These are phyloP conservation scores for Suhomyces choctaworum DNA, from an alignment of 1,139 yeast species.

Conservation along the genomic window DNA sequence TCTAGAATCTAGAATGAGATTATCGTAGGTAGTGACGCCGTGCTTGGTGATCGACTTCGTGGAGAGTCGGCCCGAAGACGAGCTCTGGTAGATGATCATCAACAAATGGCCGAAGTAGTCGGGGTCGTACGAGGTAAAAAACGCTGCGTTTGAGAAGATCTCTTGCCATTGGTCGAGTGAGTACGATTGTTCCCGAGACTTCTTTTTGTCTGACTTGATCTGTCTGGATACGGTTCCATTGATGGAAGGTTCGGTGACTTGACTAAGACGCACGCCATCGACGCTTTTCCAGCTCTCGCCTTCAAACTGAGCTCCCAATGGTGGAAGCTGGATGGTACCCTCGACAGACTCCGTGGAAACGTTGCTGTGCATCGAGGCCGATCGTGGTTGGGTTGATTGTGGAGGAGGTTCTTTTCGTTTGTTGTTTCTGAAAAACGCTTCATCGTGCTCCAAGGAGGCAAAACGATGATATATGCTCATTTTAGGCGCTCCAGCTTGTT, in stretches of 20 bases:
- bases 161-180: conserved; percentile 35
- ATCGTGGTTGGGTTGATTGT: neutral
- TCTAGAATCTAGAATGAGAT: conserved; percentile 57
- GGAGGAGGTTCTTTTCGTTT: conserved; percentile 1
- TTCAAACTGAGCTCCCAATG: conserved; percentile 10
- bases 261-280: conserved; percentile 5
- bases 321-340: conserved; percentile 5
- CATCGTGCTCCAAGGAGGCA: conserved; percentile 42
- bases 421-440: conserved; percentile 19
- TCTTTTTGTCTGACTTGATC: neutral
- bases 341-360: neutral
- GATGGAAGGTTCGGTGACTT: neutral
- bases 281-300: conserved; percentile 9
- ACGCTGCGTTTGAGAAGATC: conserved; percentile 53
- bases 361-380: conserved; percentile 1
- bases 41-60: conserved; percentile 66
- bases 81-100: conserved; percentile 54
- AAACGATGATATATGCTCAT: conserved; percentile 39
- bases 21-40: conserved; percentile 64
- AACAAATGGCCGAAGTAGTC: conserved; percentile 52
- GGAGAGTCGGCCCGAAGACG: conserved; percentile 48
- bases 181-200: neutral
- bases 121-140: conserved; percentile 55
- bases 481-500: neutral
- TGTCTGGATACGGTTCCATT: neutral